Evolutionary conservation across 306 rosid species (phyloP).

Genomic region (Heteromeles arbutifolia): DNA sequence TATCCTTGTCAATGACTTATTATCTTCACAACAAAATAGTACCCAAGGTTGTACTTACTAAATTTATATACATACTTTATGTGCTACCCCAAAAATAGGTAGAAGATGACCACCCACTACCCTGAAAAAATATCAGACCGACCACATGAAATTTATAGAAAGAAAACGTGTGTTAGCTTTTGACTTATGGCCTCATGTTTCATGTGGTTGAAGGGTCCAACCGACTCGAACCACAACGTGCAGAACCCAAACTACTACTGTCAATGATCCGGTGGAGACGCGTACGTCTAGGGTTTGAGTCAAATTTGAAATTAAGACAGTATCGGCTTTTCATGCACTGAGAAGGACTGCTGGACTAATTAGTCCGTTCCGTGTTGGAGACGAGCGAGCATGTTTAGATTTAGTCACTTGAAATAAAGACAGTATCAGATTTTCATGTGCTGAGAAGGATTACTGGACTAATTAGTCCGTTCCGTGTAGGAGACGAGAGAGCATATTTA

Average conservation of each 20-base stretch:
- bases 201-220: not conserved
- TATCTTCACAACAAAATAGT: not conserved
- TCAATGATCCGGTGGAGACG: not conserved
- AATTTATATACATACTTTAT: not conserved
- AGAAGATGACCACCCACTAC: not conserved
- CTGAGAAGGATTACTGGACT: not conserved
- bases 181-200: not conserved
- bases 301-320: not conserved
- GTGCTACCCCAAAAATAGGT: not conserved
- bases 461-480: not conserved
- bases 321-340: not conserved
- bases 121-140: slow-evolving; percentile 5
- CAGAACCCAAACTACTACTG: not conserved
- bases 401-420: not conserved
- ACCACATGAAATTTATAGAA: not conserved
- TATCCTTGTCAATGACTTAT: not conserved
- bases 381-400: not conserved
- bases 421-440: not conserved
- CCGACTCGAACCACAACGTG: not conserved
- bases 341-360: not conserved
- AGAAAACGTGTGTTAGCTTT: not conserved
- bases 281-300: not conserved
- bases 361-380: not conserved
- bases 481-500: not conserved
- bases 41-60: not conserved